Evolutionary conservation across 192 early-diverging fungal species (phyloP).

Genomic region (Phlyctochytrium arcticum): DNA sequence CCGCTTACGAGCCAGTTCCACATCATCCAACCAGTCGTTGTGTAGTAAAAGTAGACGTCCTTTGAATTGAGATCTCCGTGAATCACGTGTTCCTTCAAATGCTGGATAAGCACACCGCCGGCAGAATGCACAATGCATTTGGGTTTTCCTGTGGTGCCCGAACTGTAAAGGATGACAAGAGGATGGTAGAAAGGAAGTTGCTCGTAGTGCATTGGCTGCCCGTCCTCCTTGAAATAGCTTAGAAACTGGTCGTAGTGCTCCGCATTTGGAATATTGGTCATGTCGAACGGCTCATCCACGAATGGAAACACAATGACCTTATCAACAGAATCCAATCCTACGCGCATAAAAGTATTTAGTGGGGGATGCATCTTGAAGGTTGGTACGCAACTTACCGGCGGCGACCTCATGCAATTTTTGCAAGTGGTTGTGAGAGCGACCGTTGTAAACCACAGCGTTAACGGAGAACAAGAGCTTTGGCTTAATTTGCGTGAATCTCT

Average conservation of each 20-base stretch:
- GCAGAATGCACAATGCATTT: slow-evolving; percentile 96
- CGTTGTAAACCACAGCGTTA: slow-evolving; percentile 90
- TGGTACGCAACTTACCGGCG: slow-evolving; percentile 38
- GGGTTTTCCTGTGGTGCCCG: slow-evolving; percentile 88
- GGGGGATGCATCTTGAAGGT: not conserved
- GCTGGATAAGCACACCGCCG: slow-evolving; percentile 86
- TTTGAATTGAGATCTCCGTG: slow-evolving; percentile 68
- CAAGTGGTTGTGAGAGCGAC: slow-evolving; percentile 73
- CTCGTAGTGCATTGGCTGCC: slow-evolving; percentile 60
- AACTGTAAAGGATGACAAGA: slow-evolving; percentile 85
- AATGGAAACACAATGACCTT: slow-evolving; percentile 81
- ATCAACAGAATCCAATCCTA: slow-evolving; percentile 59
- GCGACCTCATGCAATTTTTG: slow-evolving; percentile 72
- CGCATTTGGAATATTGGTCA: slow-evolving; percentile 28
- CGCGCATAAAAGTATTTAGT: not conserved
- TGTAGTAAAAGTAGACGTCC: slow-evolving; percentile 83
- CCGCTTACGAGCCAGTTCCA: slow-evolving; percentile 96
- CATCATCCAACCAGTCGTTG: slow-evolving; percentile 95
- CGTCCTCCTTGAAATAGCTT: slow-evolving; percentile 24
- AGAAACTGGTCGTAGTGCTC: slow-evolving; percentile 48
- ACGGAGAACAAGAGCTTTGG: slow-evolving; percentile 89
- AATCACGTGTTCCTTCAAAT: slow-evolving; percentile 90
- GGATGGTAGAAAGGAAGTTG: slow-evolving; percentile 91
- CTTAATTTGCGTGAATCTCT: slow-evolving; percentile 87
- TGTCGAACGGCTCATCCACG: slow-evolving; percentile 32